Base-by-base conservation (phyloP, 768 basidiomycete species). In the Cubamyces sp. region DNA sequence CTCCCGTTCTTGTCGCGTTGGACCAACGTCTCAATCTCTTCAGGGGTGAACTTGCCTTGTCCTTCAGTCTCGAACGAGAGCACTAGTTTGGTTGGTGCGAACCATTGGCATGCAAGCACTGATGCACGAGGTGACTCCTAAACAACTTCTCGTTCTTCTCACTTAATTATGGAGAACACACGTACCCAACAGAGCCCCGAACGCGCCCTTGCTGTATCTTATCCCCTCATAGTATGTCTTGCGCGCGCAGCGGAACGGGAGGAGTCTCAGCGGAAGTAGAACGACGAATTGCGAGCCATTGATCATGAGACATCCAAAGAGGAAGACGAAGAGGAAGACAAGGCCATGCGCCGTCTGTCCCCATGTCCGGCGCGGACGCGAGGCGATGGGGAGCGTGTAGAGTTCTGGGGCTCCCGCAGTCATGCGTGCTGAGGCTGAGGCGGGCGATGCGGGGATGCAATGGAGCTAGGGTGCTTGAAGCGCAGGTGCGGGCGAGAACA, bases 101-200 rank as follows among this genome's bases (percentile, higher is more conserved):
- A 95, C 82, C 84, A 87, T 68, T 92, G 87, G 66, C 84, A 87
- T 80, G 91, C 87, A 43, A 93, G 72, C 68, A 95, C 90, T 94
- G 61, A 49, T 56, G 43, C 52, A 25, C 48, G 19, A 45, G n/a
- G n/a, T 37, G 34, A 39, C 46, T 48, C 54, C 43, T 57, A 16
- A 62, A 51, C 41, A 26, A 26, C 15, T 42, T 19, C 55, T 42
- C 34, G 21, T 30, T 4, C 50, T 14, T 46, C 51, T 39, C 34
- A 16, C 28, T 30, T 46, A 11, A 40, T 21, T 57, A 34, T 19
- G 16, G 9, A 39, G 15, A 40, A 25, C 51, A 47, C 16, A 69
- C 86, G 70, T 68, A 92, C 92, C 83, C 70, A 92, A 74, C 28
- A 96, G 79, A 65, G 80, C 79, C 19, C 86, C 92, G 74, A 93